Evolutionary conservation across 2,329 filamentous ascomycete species (phyloP).

Genomic region (Fusarium kyushuense): DNA sequence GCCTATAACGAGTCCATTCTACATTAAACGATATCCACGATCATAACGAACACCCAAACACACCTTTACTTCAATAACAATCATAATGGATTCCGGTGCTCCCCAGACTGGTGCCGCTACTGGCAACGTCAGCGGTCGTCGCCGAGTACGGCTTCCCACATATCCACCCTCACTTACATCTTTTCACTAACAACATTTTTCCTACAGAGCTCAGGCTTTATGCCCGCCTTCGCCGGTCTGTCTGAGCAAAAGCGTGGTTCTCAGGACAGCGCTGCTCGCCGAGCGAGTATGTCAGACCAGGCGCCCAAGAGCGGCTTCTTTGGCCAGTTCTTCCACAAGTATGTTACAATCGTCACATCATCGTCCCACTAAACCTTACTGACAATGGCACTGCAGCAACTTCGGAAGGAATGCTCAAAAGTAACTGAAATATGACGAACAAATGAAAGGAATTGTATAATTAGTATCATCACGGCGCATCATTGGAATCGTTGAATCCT

Average conservation of each 20-base stretch:
- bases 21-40: constrained; percentile 3
- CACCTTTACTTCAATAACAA: not conserved
- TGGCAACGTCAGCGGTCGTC: constrained; percentile 44
- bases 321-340: constrained; percentile 70
- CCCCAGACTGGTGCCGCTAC: constrained; percentile 38
- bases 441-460: constrained; percentile 17
- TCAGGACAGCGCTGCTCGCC: constrained; percentile 60
- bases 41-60: not conserved
- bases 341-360: constrained; percentile 40
- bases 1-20: constrained; percentile 5
- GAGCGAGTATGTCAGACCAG: constrained; percentile 68
- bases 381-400: constrained; percentile 44
- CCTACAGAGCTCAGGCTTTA: constrained; percentile 59
- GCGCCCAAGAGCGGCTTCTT: constrained; percentile 62
- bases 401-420: constrained; percentile 52
- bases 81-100: constrained; percentile 50
- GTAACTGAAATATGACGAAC: constrained; percentile 30
- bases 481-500: not conserved
- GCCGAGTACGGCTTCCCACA: constrained; percentile 43
- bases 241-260: constrained; percentile 63
- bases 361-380: not conserved
- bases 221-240: constrained; percentile 64
- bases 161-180: not conserved
- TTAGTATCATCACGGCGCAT: constrained; percentile 7
- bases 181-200: not conserved